A percentile compares a stretch with the other conserved stretches of the same genome.
Evolutionary conservation across 768 basidiomycete genomes (phyloP).

Genomic region (Tricholoma furcatifolium): DNA sequence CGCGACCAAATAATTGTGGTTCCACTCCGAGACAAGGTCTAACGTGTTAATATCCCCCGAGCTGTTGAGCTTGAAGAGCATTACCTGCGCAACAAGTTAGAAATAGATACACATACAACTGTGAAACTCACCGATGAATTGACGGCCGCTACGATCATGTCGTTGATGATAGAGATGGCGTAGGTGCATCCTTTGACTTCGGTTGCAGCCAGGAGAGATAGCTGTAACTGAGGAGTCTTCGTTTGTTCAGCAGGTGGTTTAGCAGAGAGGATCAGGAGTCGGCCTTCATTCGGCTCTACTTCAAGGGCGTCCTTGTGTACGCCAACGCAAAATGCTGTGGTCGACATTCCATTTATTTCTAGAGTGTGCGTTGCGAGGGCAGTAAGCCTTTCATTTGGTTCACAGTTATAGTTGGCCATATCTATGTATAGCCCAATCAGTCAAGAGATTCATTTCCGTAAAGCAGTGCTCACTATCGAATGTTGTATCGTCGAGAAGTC

Average conservation of each 20-base stretch:
- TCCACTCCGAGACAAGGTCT: conserved; percentile 57
- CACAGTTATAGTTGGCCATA: conserved; percentile 47
- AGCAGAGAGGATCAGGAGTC: conserved; percentile 56
- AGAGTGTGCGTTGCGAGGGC: conserved; percentile 42
- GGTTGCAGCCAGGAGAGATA: conserved; percentile 40
- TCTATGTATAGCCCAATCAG: conserved; percentile 28
- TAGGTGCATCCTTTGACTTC: conserved; percentile 69
- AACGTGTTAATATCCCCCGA: conserved; percentile 27
- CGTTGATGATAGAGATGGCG: conserved; percentile 49
- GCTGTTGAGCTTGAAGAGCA: conserved; percentile 32
- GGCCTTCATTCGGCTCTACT: conserved; percentile 53
- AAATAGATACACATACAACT: not conserved
- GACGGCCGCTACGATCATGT: conserved; percentile 63
- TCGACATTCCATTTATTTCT: conserved; percentile 25
- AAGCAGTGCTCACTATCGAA: conserved; percentile 52
- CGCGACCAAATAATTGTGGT: conserved; percentile 79
- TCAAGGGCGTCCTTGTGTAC: conserved; percentile 44
- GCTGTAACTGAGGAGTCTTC: conserved; percentile 26
- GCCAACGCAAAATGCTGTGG: conserved; percentile 50
- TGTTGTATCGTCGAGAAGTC: conserved; percentile 61
- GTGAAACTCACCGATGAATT: conserved; percentile 65
- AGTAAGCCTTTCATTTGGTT: conserved; percentile 61
- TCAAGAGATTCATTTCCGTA: not conserved
- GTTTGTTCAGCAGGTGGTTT: conserved; percentile 23
- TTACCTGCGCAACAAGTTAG: conserved; percentile 35